These are phyloP conservation scores for Nannochloropsis gaditana DNA, from an alignment of 108 stramenopile genomes.

Conservation along the genomic window DNA sequence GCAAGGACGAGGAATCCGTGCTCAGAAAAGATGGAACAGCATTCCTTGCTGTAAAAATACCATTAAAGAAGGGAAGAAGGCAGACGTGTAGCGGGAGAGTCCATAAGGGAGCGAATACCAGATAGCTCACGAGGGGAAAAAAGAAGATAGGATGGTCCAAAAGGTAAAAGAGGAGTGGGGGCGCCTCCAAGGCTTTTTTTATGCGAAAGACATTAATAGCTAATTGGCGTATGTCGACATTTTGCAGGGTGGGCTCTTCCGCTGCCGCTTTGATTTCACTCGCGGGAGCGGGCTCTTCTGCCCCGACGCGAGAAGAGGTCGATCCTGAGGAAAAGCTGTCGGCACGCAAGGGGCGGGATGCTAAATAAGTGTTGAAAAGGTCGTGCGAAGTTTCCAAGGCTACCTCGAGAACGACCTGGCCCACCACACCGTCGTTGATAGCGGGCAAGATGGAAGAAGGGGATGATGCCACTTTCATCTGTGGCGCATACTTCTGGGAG, in stretches of 20 bases:
- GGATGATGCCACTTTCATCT: neutral
- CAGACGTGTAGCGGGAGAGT: neutral
- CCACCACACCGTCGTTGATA: neutral
- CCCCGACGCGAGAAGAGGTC: neutral
- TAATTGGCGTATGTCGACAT: neutral
- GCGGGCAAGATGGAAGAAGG: neutral
- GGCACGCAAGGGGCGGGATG: neutral
- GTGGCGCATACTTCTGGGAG: slow-evolving; percentile 14
- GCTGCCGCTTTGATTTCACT: neutral
- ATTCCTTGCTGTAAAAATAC: neutral
- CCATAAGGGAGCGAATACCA: neutral
- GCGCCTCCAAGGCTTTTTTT: neutral
- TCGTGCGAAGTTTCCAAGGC: neutral
- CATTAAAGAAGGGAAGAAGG: neutral
- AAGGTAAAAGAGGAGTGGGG: neutral
- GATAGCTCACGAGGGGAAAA: neutral
- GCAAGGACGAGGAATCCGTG: neutral
- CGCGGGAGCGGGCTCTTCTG: neutral
- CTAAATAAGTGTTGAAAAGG: neutral
- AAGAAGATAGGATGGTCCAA: neutral
- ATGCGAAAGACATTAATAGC: neutral
- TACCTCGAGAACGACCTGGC: neutral
- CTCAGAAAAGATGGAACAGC: too few relatives aligned
- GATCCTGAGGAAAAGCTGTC: neutral
- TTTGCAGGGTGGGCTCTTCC: neutral